A percentile compares a stretch with the other conserved stretches of the same genome.
These are phyloP conservation scores for Trametes coccinea DNA, from an alignment of 768 basidiomycete species.

Conservation along the genomic window DNA sequence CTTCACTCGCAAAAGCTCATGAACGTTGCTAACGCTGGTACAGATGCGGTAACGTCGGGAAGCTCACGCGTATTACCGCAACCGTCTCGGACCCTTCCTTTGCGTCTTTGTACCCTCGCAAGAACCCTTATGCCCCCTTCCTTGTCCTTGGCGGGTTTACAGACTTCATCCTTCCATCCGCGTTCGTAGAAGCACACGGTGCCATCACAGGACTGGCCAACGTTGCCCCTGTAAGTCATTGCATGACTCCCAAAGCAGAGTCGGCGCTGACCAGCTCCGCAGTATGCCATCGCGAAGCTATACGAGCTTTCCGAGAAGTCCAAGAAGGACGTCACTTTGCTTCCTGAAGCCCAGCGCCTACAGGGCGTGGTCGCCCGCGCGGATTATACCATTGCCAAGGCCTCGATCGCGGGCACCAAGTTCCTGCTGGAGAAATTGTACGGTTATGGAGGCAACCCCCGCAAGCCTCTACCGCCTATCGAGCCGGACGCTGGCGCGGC, in stretches of 20 bases:
- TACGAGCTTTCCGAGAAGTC: conserved; percentile 62
- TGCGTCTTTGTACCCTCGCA: conserved; percentile 60
- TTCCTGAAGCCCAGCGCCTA: conserved; percentile 68
- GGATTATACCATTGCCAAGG: conserved; percentile 76
- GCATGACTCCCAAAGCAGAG: not conserved
- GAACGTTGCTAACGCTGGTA: conserved; percentile 15
- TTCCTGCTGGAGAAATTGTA: conserved; percentile 68
- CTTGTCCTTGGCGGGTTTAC: conserved; percentile 83
- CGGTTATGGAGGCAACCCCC: conserved; percentile 78
- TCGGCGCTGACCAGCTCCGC: not conserved
- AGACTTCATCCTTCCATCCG: conserved; percentile 78
- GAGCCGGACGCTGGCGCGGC: conserved; percentile 52
- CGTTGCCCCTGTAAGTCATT: conserved; percentile 61
- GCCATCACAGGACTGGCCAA: conserved; percentile 93
- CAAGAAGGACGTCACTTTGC: conserved; percentile 51
- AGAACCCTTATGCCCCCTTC: conserved; percentile 66
- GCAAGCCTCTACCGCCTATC: conserved; percentile 75
- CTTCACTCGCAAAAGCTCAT: not conserved
- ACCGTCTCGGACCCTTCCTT: conserved; percentile 61
- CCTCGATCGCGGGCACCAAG: conserved; percentile 84
- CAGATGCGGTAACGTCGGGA: conserved; percentile 90
- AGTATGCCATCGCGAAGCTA: conserved; percentile 61
- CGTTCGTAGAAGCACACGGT: conserved; percentile 75
- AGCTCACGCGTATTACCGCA: conserved; percentile 81
- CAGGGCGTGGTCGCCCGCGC: conserved; percentile 82